A percentile compares a stretch with the other conserved stretches of the same genome.
Conservation (phyloP, 768 basidiomycete species). For the Hortiboletus flavorubellus region DNA sequence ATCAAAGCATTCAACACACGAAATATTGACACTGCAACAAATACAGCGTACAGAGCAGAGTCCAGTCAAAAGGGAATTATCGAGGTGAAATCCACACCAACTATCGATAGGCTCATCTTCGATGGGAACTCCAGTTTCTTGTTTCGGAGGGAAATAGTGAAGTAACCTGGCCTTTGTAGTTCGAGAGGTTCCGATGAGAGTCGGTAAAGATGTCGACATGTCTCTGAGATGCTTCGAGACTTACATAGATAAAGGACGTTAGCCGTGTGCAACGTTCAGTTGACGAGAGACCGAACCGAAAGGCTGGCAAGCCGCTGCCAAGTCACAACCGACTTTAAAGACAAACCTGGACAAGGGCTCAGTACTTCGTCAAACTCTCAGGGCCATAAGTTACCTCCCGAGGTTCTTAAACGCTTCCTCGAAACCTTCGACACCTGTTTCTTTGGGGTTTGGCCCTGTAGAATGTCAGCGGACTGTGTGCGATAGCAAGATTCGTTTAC, state of each 20-base stretch:
- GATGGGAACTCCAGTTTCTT: constrained; percentile 32
- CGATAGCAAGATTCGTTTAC: constrained; percentile 5
- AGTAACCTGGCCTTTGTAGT: constrained; percentile 90
- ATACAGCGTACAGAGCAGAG: constrained; percentile 70
- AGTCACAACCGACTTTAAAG: constrained; percentile 74
- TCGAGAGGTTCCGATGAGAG: constrained; percentile 71
- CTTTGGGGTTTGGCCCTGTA: constrained; percentile 62
- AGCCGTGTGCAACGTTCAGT: background rate
- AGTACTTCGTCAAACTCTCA: background rate
- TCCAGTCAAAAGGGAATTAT: constrained; percentile 88
- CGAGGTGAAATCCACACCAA: constrained; percentile 95
- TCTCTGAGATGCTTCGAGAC: constrained; percentile 67
- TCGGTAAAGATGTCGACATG: constrained; percentile 58
- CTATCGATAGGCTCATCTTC: constrained; percentile 74
- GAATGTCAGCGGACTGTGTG: background rate
- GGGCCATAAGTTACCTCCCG: constrained; percentile 47
- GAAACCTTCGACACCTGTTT: constrained; percentile 67
- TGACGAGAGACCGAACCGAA: constrained; percentile 56
- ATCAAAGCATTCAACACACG: constrained; percentile 5
- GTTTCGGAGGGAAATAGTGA: constrained; percentile 87
- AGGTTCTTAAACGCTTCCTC: constrained; percentile 86
- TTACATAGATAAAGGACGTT: constrained; percentile 24
- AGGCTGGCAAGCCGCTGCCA: constrained; percentile 87
- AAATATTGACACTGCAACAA: background rate
- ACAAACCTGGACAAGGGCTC: constrained; percentile 52